phyloP scores from a whole-genome alignment of 2,329 filamentous ascomycete species.

The Cytospora leucostoma region DNA sequence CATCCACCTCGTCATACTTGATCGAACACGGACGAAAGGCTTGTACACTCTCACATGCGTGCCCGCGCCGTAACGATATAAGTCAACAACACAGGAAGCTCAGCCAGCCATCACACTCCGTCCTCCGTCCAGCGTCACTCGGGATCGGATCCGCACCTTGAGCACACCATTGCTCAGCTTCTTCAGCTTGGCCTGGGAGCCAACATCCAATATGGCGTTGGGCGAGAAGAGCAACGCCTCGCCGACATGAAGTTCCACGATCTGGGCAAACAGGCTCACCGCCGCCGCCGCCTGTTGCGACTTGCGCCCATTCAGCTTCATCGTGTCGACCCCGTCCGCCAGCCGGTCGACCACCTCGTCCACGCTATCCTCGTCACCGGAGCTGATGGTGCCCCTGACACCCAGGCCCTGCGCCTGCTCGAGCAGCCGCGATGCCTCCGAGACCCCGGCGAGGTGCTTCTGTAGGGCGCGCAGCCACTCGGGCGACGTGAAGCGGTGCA shows the following conservation, averaged over 20 bases:
- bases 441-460: conserved; percentile 37
- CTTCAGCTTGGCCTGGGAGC: conserved; percentile 25
- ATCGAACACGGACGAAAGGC: neutral
- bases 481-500: conserved; percentile 65
- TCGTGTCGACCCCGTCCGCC: conserved; percentile 2
- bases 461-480: conserved; percentile 37
- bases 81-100: conserved; percentile 18
- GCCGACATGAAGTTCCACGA: conserved; percentile 46
- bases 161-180: conserved; percentile 43
- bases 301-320: conserved; percentile 26
- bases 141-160: conserved; percentile 43
- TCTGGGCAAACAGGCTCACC: conserved; percentile 43
- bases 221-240: conserved; percentile 52
- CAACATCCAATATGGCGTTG: conserved; percentile 42
- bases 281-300: conserved; percentile 23
- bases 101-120: conserved; percentile 46
- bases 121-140: conserved; percentile 49
- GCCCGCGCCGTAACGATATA: neutral
- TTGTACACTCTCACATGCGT: neutral
- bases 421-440: conserved; percentile 28
- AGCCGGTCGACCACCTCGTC: conserved; percentile 5
- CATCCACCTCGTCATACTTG: neutral
- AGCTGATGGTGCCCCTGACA: neutral
- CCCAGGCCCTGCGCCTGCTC: conserved; percentile 26
- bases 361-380: neutral